Percentiles rank a stretch among this genome's conserved stretches.
These are phyloP conservation scores for Tetrahymena borealis DNA, from an alignment of 73 alveolate species.

Conservation along the genomic window DNA sequence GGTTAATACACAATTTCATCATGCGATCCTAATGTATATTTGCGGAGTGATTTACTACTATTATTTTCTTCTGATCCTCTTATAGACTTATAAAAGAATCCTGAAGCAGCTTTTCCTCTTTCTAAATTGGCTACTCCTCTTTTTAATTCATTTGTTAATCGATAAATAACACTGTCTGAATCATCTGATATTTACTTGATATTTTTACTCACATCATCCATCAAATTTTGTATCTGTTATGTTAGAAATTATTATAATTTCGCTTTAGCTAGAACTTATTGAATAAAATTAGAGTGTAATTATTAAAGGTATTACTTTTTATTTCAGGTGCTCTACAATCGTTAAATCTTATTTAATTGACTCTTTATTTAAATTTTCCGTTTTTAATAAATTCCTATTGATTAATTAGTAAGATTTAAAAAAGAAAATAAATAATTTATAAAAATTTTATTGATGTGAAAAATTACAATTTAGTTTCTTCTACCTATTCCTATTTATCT, in stretches of 20 bases:
- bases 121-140: background rate
- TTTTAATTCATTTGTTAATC: background rate
- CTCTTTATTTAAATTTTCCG: background rate
- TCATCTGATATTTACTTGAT: background rate
- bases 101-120: background rate
- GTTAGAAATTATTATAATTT: background rate
- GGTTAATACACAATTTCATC: background rate
- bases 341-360: background rate
- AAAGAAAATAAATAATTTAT: background rate
- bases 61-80: background rate
- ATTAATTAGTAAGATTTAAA: background rate
- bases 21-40: background rate
- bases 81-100: background rate
- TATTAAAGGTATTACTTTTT: background rate
- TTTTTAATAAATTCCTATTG: background rate
- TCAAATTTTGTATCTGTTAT: background rate
- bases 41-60: background rate
- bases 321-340: background rate
- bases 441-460: background rate
- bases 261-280: too few relatives aligned
- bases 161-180: background rate
- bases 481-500: background rate
- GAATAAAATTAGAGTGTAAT: too few relatives aligned
- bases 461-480: background rate
- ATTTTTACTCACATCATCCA: background rate